phyloP scores from a whole-genome alignment of 2,329 filamentous ascomycete genomes.

The Nothopassalora personata region DNA sequence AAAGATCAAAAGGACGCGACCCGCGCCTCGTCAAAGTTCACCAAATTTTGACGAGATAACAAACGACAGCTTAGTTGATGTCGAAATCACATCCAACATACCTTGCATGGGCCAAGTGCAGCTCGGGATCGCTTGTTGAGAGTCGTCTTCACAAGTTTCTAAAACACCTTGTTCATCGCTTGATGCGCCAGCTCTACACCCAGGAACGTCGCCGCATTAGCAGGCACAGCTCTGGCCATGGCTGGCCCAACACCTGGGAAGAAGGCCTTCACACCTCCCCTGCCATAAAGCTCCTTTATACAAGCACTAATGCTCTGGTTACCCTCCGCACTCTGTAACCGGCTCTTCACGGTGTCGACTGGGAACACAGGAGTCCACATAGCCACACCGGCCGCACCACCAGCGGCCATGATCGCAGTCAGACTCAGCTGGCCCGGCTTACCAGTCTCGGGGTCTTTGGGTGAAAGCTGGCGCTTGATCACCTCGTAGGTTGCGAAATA shows the following conservation, averaged over 20 bases:
- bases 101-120: neutral
- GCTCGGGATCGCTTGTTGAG: no score
- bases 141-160: conserved; percentile 21
- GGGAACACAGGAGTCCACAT: conserved; percentile 99
- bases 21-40: neutral
- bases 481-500: conserved; percentile 98
- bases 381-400: conserved; percentile 84
- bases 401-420: conserved; percentile 75
- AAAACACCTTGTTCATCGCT: conserved; percentile 70
- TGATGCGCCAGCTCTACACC: conserved; percentile 80
- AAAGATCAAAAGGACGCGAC: neutral
- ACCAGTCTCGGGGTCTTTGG: conserved; percentile 69
- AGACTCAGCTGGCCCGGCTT: conserved; percentile 71
- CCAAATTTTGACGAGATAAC: neutral
- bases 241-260: conserved; percentile 96
- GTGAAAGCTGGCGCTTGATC: conserved; percentile 82
- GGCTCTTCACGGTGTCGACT: conserved; percentile 91
- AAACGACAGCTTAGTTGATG: neutral
- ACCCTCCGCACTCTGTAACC: conserved; percentile 85
- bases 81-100: neutral
- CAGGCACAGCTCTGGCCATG: conserved; percentile 84
- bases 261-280: conserved; percentile 82
- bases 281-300: conserved; percentile 73
- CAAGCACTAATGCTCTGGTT: conserved; percentile 75
- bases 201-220: conserved; percentile 92